These are phyloP conservation scores for Colletotrichum spinosum DNA, from an alignment of 2,329 filamentous ascomycete species.

Conservation along the genomic window DNA sequence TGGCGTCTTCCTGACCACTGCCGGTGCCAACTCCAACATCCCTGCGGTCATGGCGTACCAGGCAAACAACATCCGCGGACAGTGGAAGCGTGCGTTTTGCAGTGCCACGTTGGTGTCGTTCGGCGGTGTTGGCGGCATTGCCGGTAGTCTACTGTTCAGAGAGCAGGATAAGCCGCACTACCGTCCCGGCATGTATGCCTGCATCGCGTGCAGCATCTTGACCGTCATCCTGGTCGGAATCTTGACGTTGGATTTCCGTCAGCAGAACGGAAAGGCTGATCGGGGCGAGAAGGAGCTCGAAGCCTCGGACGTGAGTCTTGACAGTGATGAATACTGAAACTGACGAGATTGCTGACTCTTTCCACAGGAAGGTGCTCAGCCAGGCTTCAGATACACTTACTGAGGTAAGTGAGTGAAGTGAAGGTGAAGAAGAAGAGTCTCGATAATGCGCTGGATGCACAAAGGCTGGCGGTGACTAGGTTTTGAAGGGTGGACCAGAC, in stretches of 20 bases:
- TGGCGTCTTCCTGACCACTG: slow-evolving; percentile 80
- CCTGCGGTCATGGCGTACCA: slow-evolving; percentile 83
- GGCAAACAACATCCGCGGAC: slow-evolving; percentile 87
- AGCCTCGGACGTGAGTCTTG: slow-evolving; percentile 58
- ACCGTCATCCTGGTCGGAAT: slow-evolving; percentile 58
- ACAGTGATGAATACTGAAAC: neutral
- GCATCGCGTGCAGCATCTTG: slow-evolving; percentile 62
- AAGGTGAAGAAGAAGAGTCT: slow-evolving; percentile 8
- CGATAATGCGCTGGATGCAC: slow-evolving; percentile 5
- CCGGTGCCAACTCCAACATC: slow-evolving; percentile 82
- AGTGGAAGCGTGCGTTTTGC: slow-evolving; percentile 88
- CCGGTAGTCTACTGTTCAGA: slow-evolving; percentile 79
- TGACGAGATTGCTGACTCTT: slow-evolving; percentile 11
- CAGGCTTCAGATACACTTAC: slow-evolving; percentile 51
- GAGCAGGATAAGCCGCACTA: slow-evolving; percentile 65
- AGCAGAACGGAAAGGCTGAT: slow-evolving; percentile 63
- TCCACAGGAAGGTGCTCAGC: slow-evolving; percentile 36
- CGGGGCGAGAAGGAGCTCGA: slow-evolving; percentile 65
- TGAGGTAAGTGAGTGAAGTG: slow-evolving; percentile 25
- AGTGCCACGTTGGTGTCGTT: slow-evolving; percentile 81
- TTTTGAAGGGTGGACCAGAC: neutral
- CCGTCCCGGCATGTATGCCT: slow-evolving; percentile 65
- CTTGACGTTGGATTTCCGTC: slow-evolving; percentile 54
- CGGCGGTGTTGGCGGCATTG: slow-evolving; percentile 83
- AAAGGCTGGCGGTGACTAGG: neutral